Conservation (phyloP, 306 rosid genomes). For the Ormosia emarginata region DNA sequence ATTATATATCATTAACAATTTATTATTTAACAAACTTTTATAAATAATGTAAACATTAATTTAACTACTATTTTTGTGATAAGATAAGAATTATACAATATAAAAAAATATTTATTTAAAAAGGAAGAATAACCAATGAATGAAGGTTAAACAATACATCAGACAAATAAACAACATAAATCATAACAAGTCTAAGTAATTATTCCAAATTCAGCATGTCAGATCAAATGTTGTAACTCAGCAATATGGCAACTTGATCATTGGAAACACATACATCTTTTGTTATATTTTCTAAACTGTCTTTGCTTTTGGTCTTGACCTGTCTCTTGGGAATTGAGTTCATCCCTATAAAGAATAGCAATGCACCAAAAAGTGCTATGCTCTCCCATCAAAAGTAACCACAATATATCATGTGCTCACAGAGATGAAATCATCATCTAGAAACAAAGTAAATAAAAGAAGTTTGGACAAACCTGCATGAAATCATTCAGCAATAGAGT, state of each 20-base stretch:
- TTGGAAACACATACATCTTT: background rate
- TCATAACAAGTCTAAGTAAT: too few relatives aligned
- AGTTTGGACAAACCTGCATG: constrained; percentile 59
- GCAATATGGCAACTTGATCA: too few relatives aligned
- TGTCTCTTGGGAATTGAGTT: constrained; percentile 63
- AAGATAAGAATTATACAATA: too few relatives aligned
- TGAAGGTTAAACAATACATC: too few relatives aligned
- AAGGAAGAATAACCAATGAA: too few relatives aligned
- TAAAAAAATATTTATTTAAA: too few relatives aligned
- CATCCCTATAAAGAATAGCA: constrained; percentile 79
- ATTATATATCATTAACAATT: too few relatives aligned
- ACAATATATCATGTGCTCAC: background rate
- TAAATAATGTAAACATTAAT: too few relatives aligned
- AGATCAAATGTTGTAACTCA: background rate
- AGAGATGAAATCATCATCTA: background rate
- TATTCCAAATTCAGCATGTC: too few relatives aligned
- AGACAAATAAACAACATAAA: too few relatives aligned
- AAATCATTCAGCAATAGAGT: constrained; percentile 45
- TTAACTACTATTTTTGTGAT: too few relatives aligned
- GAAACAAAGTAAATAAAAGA: background rate
- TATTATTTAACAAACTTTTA: too few relatives aligned
- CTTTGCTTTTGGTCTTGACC: constrained; percentile 63
- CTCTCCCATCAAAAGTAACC: constrained; percentile 39
- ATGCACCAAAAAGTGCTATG: constrained; percentile 69
- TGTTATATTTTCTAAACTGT: constrained; percentile 33